Base-by-base conservation (phyloP, 1,139 yeast genomes). In the Lodderomyces jiufengensis region DNA sequence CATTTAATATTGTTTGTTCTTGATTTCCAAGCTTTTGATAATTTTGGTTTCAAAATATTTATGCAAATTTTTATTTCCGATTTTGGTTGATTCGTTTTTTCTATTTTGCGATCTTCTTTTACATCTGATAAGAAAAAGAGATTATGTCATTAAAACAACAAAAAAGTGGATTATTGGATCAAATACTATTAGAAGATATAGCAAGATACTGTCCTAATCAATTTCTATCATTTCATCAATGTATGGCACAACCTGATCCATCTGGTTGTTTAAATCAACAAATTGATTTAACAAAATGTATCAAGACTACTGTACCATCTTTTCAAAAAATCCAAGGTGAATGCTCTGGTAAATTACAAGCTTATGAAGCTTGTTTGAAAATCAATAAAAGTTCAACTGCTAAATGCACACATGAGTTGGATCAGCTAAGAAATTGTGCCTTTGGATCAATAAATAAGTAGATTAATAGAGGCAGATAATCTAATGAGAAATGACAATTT, bases 201-300 rank as follows among this genome's bases (percentile, higher is more conserved):
- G 85, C 87, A 11, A 66, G 75, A 37, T 61, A 66, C 47, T 82
- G 90, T 52, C 87, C 88, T 1, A 76, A 72, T 43, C 73, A 74
- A 49, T 80, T 82, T 47, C 58, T 82, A 36, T 71, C 70, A 16
- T 80, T 79, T 56, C 86, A 82, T 55, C 75, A 73, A 46, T 82
- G 90, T 48, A 70, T 82, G 63, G 62, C 68, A 21, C 51, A 52
- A 33, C 66, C 70, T 29, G 70, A 71, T 43, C 63, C 74, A 24
- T 50, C 66, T 37, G 57, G 62, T 36, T 82, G 90, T 49, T 54
- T 59, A 1, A 50, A 54, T 28, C 73, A 76, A 46, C 88, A 80
- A 54, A 53, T 56, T 25, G 59, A 59, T 15, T 63, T 82, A 40
- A 71, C 82, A 15, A 51, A 55, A 27, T 82, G 90, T 54, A 82